Conservation (phyloP, 352 stramenopile genomes). For the Bremia lactucae region DNA sequence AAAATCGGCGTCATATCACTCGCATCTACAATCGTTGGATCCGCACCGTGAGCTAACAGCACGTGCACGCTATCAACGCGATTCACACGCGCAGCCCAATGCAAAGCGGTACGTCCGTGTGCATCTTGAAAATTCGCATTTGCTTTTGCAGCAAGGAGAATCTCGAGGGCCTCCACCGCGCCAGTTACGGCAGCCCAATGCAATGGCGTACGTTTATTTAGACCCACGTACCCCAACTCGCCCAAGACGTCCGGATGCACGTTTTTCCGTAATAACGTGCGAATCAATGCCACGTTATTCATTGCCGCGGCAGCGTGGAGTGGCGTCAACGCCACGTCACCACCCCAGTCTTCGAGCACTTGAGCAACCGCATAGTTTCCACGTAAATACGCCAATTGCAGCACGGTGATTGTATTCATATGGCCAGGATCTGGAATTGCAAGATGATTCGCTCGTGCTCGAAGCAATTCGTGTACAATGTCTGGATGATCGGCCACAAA, state of each 20-base stretch:
- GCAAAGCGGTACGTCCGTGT: slow-evolving; percentile 50
- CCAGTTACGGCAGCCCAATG: slow-evolving; percentile 75
- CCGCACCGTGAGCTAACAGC: slow-evolving; percentile 36
- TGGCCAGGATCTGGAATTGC: slow-evolving; percentile 72
- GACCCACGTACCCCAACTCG: slow-evolving; percentile 65
- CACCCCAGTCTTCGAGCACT: slow-evolving; percentile 74
- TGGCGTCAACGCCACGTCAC: slow-evolving; percentile 65
- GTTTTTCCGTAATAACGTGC: slow-evolving; percentile 50
- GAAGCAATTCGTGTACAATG: slow-evolving; percentile 60
- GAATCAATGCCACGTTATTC: slow-evolving; percentile 49
- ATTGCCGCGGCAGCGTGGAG: slow-evolving; percentile 69
- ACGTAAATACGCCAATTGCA: slow-evolving; percentile 70
- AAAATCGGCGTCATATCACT: slow-evolving; percentile 69
- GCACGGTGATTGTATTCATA: slow-evolving; percentile 79
- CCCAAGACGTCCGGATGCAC: slow-evolving; percentile 70
- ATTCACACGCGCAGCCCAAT: slow-evolving; percentile 74
- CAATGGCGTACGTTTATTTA: slow-evolving; percentile 72
- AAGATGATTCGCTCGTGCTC: slow-evolving; percentile 59
- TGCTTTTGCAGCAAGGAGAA: slow-evolving; percentile 46
- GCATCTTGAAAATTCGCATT: slow-evolving; percentile 62
- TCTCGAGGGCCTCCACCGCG: slow-evolving; percentile 39
- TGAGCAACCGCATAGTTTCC: slow-evolving; percentile 74
- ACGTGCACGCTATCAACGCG: slow-evolving; percentile 52
- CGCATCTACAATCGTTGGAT: slow-evolving; percentile 64
- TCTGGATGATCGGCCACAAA: slow-evolving; percentile 75